Percentiles rank a stretch among this genome's conserved stretches.
Evolutionary conservation across 1,139 yeast species (phyloP).

Genomic region (Blastobotrys malaysiensis): DNA sequence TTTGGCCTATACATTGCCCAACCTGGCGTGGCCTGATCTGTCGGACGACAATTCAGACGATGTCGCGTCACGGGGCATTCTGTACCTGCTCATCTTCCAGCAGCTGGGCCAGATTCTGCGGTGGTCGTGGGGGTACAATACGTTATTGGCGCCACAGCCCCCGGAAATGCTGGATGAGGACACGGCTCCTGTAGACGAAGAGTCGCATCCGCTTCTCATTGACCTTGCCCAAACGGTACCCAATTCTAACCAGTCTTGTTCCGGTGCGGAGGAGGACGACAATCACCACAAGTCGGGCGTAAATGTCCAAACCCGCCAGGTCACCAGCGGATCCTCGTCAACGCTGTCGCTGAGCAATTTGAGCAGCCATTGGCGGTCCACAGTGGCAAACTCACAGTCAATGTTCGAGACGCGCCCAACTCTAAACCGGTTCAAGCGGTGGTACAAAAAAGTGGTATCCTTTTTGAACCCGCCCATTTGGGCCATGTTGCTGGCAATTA

Average conservation of each 20-base stretch:
- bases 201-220: not conserved
- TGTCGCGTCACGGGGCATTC: slow-evolving; percentile 74
- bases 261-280: no score
- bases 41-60: slow-evolving; percentile 60
- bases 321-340: not conserved
- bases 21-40: slow-evolving; percentile 68
- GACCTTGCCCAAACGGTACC: no score
- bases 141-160: slow-evolving; percentile 46
- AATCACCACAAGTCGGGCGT: not conserved
- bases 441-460: slow-evolving; percentile 29
- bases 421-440: not conserved
- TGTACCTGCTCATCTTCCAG: slow-evolving; percentile 72
- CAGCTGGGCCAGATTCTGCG: slow-evolving; percentile 79
- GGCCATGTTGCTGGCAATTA: slow-evolving; percentile 78
- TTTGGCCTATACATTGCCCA: slow-evolving; percentile 67
- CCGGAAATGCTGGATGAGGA: slow-evolving; percentile 2
- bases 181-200: slow-evolving; percentile 13
- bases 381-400: not conserved
- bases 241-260: no score
- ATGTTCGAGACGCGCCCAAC: not conserved
- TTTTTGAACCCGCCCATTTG: slow-evolving; percentile 95
- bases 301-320: not conserved
- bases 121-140: slow-evolving; percentile 93
- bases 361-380: not conserved
- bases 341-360: not conserved